Percentiles rank a stretch among this genome's conserved stretches.
These are phyloP conservation scores for Suhomyces canberraensis DNA, from an alignment of 805 yeast genomes.

Conservation along the genomic window DNA sequence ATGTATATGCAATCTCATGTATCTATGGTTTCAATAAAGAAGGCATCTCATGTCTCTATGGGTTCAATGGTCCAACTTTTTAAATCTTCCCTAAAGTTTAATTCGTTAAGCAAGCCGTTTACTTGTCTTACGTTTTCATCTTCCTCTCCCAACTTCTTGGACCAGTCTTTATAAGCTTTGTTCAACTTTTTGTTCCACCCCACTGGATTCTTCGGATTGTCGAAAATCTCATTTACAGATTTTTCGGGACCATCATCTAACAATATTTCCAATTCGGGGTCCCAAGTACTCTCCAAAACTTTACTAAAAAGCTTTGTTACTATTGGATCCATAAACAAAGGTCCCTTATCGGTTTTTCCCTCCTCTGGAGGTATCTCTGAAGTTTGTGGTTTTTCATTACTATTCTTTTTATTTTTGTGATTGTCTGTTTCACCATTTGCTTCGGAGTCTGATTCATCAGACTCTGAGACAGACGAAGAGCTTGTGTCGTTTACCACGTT, in stretches of 20 bases:
- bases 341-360: background rate
- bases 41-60: too few species aligned
- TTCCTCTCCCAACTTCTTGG: conserved; percentile 10
- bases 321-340: conserved; percentile 44
- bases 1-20: too few species aligned
- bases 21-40: too few species aligned
- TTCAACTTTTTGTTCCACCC: conserved; percentile 13
- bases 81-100: conserved; percentile 34
- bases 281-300: conserved; percentile 63
- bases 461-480: background rate
- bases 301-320: conserved; percentile 49
- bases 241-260: conserved; percentile 63
- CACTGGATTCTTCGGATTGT: conserved; percentile 48
- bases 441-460: background rate
- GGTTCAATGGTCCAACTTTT: conserved; percentile 40
- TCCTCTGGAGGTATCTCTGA: background rate
- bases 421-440: background rate
- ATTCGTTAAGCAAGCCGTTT: conserved; percentile 40
- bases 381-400: background rate
- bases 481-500: conserved; percentile 28
- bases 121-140: conserved; percentile 24
- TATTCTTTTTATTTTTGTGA: background rate
- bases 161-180: conserved; percentile 8
- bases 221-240: conserved; percentile 70
- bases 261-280: conserved; percentile 41